These are phyloP conservation scores for Gillenia trifoliata DNA, from an alignment of 306 rosid species.

Conservation along the genomic window DNA sequence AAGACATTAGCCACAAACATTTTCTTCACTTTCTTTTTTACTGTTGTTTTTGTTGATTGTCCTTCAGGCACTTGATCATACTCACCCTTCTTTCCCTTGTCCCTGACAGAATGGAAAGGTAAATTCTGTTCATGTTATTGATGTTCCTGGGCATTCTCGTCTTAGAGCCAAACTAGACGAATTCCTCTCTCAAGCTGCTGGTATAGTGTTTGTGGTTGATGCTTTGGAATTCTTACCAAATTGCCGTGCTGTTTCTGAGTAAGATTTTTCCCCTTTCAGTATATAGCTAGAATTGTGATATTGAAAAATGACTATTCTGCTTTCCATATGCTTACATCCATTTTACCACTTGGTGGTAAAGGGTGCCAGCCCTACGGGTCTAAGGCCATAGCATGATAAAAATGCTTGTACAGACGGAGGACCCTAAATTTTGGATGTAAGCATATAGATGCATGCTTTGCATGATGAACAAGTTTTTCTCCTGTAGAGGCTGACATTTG, in stretches of 20 bases:
- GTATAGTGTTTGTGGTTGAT: conserved; percentile 77
- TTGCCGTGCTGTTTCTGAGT: conserved; percentile 88
- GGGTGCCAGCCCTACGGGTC: background rate
- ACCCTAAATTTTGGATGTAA: background rate
- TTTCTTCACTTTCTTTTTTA: conserved; percentile 4
- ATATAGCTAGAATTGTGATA: conserved; percentile 2
- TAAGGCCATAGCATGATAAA: background rate
- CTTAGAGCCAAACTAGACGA: conserved; percentile 88
- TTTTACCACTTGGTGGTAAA: background rate
- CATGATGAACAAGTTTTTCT: background rate
- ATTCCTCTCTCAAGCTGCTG: conserved; percentile 82
- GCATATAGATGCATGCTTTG: background rate
- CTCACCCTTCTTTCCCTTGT: conserved; percentile 8
- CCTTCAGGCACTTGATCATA: conserved; percentile 1
- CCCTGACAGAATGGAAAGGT: conserved; percentile 60
- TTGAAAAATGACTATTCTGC: background rate
- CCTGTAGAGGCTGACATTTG: conserved; percentile 13
- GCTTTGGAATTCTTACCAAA: conserved; percentile 82
- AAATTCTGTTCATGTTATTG: conserved; percentile 77
- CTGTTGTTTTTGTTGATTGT: conserved; percentile 3
- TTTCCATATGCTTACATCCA: background rate
- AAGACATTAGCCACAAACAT: background rate
- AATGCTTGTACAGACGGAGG: background rate
- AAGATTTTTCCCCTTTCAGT: conserved; percentile 19
- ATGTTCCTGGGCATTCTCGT: conserved; percentile 96